Conservation (phyloP, 345 rosid genomes). For the Limnanthes douglasii region DNA sequence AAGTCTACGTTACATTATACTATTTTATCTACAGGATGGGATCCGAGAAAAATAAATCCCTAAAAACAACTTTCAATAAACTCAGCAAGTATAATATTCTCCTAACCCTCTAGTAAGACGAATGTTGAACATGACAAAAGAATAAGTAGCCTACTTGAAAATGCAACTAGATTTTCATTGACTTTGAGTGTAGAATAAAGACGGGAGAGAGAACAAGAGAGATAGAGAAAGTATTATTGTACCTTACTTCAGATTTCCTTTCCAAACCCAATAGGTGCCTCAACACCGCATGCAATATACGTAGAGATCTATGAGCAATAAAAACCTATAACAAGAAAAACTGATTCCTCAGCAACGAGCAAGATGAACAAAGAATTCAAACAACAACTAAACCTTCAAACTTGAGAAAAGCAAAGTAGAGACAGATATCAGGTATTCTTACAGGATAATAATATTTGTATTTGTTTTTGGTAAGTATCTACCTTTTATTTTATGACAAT, state of each 20-base stretch:
- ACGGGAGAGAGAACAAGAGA: background rate
- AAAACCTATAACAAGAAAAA: conserved; percentile 29
- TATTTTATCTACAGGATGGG: too few species aligned
- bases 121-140: too few species aligned
- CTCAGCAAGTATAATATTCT: too few species aligned
- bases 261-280: conserved; percentile 37
- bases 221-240: conserved; percentile 8
- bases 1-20: too few species aligned
- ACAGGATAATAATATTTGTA: too few species aligned
- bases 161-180: background rate
- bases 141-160: background rate
- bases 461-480: too few species aligned
- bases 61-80: too few species aligned
- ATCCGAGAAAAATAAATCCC: too few species aligned
- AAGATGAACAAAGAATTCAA: conserved; percentile 6
- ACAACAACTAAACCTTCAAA: conserved; percentile 4
- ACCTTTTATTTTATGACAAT: too few species aligned
- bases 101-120: too few species aligned
- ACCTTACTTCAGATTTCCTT: conserved; percentile 41
- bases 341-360: conserved; percentile 1
- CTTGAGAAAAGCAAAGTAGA: too few species aligned
- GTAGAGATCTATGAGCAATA: conserved; percentile 44
- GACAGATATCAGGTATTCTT: too few species aligned
- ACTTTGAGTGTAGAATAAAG: background rate
- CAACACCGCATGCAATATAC: conserved; percentile 36